These are phyloP conservation scores for Pestalotiopsis sp. DNA, from an alignment of 2,329 filamentous ascomycete species.

Conservation along the genomic window DNA sequence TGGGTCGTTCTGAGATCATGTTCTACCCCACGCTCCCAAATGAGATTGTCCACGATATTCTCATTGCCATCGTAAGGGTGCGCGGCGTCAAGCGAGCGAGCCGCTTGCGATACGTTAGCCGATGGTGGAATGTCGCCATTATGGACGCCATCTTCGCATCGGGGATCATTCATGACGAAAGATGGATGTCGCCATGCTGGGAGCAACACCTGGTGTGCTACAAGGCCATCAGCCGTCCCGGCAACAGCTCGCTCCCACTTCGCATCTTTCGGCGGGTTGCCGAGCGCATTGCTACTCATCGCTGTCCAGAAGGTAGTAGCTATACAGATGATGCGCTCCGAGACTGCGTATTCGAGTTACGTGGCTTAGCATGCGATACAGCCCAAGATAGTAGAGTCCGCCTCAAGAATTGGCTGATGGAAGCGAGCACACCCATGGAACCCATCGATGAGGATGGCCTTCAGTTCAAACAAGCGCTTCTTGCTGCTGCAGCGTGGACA, in stretches of 20 bases:
- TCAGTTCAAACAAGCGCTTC: no score
- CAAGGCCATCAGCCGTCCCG: not conserved
- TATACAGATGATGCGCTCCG: no score
- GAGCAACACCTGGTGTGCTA: not conserved
- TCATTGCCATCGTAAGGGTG: not conserved
- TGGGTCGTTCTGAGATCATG: not conserved
- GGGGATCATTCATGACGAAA: not conserved
- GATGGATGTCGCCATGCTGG: not conserved
- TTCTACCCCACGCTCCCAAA: not conserved
- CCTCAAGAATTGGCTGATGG: no score
- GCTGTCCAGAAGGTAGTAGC: not conserved
- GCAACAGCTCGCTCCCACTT: not conserved
- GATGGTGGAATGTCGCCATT: not conserved
- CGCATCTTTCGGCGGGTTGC: not conserved
- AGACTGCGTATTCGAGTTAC: no score
- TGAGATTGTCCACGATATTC: conserved; percentile 1
- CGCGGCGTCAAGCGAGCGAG: conserved; percentile 1
- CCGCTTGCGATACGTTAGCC: not conserved
- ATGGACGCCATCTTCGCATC: conserved; percentile 3
- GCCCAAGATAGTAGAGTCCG: no score
- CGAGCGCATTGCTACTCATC: not conserved
- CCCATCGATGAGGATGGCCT: no score
- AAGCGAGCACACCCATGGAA: no score
- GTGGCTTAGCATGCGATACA: no score
- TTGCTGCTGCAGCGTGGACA: no score